These are phyloP conservation scores for Golubevia sp. DNA, from an alignment of 1,284 basidiomycete genomes.

Conservation along the genomic window DNA sequence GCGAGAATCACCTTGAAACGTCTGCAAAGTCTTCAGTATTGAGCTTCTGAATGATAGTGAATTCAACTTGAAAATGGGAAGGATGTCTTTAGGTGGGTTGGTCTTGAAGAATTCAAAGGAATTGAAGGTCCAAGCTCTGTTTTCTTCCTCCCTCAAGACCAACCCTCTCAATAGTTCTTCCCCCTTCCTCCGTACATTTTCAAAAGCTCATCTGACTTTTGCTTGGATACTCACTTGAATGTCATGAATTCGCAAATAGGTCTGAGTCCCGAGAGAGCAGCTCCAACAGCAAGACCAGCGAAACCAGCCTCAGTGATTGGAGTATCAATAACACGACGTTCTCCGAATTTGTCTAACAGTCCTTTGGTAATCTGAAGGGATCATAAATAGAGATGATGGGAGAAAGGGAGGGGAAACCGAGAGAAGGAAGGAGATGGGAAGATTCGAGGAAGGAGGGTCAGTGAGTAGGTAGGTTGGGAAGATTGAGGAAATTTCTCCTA, in stretches of 20 bases:
- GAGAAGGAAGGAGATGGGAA: no score
- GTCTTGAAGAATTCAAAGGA: no score
- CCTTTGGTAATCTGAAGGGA: slow-evolving; percentile 73
- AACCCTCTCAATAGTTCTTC: not conserved
- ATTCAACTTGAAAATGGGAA: slow-evolving; percentile 11
- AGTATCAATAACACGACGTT: slow-evolving; percentile 92
- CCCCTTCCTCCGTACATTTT: not conserved
- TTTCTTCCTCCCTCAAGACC: no score
- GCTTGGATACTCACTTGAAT: no score
- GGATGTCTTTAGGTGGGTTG: no score
- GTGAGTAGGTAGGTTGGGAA: no score
- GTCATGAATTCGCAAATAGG: slow-evolving; percentile 99
- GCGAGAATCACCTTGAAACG: no score
- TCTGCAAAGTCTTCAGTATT: not conserved
- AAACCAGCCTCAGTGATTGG: slow-evolving; percentile 97
- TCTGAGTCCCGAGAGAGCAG: slow-evolving; percentile 88
- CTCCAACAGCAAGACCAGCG: slow-evolving; percentile 92
- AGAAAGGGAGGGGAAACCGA: no score
- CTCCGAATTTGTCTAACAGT: slow-evolving; percentile 97
- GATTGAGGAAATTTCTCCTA: no score
- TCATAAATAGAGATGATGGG: no score
- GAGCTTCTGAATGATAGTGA: not conserved
- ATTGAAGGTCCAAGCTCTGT: no score
- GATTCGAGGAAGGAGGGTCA: no score
- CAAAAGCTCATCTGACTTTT: not conserved